phyloP scores from a whole-genome alignment of 495 filamentous ascomycete genomes.

The Penicillium mononematosum region DNA sequence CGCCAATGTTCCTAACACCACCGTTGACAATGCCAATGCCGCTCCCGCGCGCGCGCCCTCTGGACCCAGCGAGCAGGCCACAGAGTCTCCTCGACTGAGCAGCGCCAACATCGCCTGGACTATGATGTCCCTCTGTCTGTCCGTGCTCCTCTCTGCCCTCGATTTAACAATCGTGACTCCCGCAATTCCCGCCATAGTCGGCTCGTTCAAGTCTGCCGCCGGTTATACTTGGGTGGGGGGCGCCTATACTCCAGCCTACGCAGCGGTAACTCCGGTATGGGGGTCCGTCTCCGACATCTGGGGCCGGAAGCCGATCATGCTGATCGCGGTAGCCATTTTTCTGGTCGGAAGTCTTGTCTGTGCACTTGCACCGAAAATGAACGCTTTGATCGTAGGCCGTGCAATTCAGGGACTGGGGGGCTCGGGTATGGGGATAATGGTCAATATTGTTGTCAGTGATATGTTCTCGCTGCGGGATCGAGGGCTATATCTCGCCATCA shows the following conservation, averaged over 20 bases:
- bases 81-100: background rate
- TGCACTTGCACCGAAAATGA: constrained; percentile 56
- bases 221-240: constrained; percentile 57
- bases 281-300: constrained; percentile 72
- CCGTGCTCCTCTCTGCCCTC: constrained; percentile 51
- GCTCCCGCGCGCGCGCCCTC: background rate
- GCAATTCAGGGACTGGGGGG: constrained; percentile 70
- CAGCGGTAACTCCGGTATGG: constrained; percentile 44
- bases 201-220: constrained; percentile 41
- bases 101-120: background rate
- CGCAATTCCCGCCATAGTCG: constrained; percentile 49
- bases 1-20: background rate
- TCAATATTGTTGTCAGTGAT: constrained; percentile 71
- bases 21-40: background rate
- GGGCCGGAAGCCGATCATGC: constrained; percentile 70
- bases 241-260: constrained; percentile 40
- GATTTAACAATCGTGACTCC: constrained; percentile 57
- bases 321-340: constrained; percentile 63
- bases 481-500: constrained; percentile 46
- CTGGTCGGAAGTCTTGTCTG: constrained; percentile 62
- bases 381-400: constrained; percentile 67
- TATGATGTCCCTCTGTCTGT: constrained; percentile 15
- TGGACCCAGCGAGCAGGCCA: background rate
- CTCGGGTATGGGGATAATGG: constrained; percentile 68
- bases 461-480: constrained; percentile 60